Percentiles rank a stretch among this genome's conserved stretches.
These are phyloP conservation scores for Nevesoporus exiguus DNA, from an alignment of 768 basidiomycete species.

Conservation along the genomic window DNA sequence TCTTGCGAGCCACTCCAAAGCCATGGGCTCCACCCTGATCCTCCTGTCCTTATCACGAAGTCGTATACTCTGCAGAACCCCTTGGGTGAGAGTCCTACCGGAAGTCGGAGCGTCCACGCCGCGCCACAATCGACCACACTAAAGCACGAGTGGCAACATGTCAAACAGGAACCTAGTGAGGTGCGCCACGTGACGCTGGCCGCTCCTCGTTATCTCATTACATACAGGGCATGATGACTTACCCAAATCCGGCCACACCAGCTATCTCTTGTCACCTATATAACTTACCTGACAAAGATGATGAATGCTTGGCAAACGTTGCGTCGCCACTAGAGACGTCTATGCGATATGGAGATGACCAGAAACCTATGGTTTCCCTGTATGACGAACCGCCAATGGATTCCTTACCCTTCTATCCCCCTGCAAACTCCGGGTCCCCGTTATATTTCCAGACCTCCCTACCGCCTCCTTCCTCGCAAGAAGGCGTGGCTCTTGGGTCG, in stretches of 20 bases:
- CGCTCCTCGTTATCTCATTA: constrained; percentile 5
- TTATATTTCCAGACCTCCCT: constrained; percentile 17
- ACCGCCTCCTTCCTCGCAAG: constrained; percentile 11
- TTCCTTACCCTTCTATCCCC: constrained; percentile 29
- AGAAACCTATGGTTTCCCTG: constrained; percentile 2
- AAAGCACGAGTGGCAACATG: constrained; percentile 16
- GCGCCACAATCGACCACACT: background rate
- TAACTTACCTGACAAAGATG: constrained; percentile 17
- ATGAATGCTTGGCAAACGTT: background rate
- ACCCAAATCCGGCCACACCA: constrained; percentile 12
- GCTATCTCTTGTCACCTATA: constrained; percentile 14
- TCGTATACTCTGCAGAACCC: constrained; percentile 30
- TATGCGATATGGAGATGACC: constrained; percentile 13
- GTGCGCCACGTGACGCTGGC: constrained; percentile 11
- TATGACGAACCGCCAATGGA: constrained; percentile 31
- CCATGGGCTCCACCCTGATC: constrained; percentile 3
- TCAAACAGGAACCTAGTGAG: constrained; percentile 28
- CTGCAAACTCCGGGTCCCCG: constrained; percentile 18
- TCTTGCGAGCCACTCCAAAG: background rate
- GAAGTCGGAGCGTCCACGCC: background rate
- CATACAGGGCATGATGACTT: constrained; percentile 8
- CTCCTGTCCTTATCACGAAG: constrained; percentile 17
- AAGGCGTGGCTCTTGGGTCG: constrained; percentile 10
- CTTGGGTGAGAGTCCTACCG: constrained; percentile 17
- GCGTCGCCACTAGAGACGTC: background rate